Evolutionary conservation across 2,329 filamentous ascomycete genomes (phyloP), one percentile per base, ranked within the genome.

Genomic region (Daldinia eschscholtzii): DNA sequence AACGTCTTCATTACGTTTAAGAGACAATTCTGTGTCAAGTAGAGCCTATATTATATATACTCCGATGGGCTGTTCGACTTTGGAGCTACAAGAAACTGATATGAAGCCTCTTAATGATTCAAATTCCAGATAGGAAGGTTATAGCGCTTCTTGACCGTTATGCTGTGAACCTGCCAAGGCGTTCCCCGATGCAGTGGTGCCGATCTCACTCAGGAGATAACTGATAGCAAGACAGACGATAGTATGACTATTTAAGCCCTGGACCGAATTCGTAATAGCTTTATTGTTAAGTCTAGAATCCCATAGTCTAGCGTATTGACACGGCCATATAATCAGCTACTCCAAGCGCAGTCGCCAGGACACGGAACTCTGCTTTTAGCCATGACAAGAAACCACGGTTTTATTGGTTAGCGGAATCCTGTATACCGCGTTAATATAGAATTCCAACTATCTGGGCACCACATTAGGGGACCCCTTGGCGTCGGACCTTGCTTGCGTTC

Each of bases 301-400:
- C 18, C 37, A 41, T 55, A 15, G 26, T 23, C 18, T 62, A 28
- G 30, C 28, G 20, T 61, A 39, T 13, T 37, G 18, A 41, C 39
- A 63, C 28, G 46, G 53, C 59, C 35, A 13, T 44, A 65, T 61
- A 41, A 23, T 10, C 5, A 52, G 41, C 18, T n/a, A 70, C 56
- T 33, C 59, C 33, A 61, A 20, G 57, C 65, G 63, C 41, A 67
- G 59, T 63, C 30, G 13, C 33, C 33, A 57, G 56, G 55, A 53
- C 30, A 33, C 61, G 56, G 67, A 63, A 18, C 58, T 64, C 20
- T 64, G 59, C 56, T 50, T 72, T 72, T 72, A 70, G 67, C 64
- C 67, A 70, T 41, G 41, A 62, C 39, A 61, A 18, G 30, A 48
- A 48, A 10, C 1, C 28, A 23, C 42, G 28, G 12, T 60, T 13